A percentile compares a stretch with the other conserved stretches of the same genome.
Evolutionary conservation across 495 filamentous ascomycete species (phyloP).

Genomic region (Hypoxylon intermedium): DNA sequence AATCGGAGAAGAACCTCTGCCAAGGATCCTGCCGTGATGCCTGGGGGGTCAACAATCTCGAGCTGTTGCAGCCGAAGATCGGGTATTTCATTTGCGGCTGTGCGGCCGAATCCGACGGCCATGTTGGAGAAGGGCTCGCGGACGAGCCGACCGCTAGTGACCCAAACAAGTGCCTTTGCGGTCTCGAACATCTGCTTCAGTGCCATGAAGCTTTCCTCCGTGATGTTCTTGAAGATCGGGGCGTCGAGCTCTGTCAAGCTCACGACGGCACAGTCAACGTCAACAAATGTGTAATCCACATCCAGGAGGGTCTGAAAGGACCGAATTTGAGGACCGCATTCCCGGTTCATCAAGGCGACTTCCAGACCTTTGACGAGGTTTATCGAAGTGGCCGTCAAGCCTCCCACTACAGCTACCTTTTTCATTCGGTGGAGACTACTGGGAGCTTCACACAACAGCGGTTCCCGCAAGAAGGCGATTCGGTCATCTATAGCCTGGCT

Average conservation of each 20-base stretch:
- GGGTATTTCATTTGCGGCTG: background rate
- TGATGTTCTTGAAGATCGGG: background rate
- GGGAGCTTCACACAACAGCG: no score
- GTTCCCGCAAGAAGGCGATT: conserved; percentile 45
- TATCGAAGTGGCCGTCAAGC: no score
- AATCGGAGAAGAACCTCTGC: no score
- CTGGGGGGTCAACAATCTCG: conserved; percentile 7
- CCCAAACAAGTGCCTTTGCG: conserved; percentile 19
- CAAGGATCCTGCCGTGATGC: no score
- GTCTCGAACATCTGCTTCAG: background rate
- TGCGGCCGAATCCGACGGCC: conserved; percentile 22
- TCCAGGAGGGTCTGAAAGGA: no score
- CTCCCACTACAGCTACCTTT: no score
- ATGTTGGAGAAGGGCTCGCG: conserved; percentile 28
- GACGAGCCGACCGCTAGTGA: conserved; percentile 1
- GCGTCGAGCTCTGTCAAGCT: conserved; percentile 1
- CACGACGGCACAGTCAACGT: background rate
- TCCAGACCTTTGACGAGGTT: no score
- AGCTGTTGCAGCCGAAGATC: background rate
- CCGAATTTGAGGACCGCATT: no score
- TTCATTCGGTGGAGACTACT: no score
- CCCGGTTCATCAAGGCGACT: no score
- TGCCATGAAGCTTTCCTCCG: background rate
- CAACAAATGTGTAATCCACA: no score
- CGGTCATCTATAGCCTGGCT: conserved; percentile 51